Evolutionary conservation across 257 asterid species (phyloP), one percentile per base, ranked within the genome.

Genomic region (Przewalskia tangutica): DNA sequence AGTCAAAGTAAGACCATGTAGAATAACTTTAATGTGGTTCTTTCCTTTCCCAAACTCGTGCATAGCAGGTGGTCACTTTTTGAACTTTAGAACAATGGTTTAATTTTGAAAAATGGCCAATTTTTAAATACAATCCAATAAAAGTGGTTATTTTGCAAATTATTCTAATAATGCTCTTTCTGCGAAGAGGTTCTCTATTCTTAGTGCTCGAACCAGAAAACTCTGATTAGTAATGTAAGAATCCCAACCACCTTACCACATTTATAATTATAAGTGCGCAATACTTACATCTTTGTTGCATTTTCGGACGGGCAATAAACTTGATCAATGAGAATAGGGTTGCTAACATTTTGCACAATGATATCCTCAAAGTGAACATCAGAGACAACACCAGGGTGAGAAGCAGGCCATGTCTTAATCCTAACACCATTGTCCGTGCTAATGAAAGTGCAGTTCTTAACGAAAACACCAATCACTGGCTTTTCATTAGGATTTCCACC

Each of bases 241-340:
- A 65, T 65, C n/a, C n/a, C 12, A 27, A 63, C 5, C 4, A 63
- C n/a, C 7, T 8, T 1, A 13, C 18, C 16, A 20, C 17, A 62
- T 3, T 23, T 2, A 11, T 59, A 59, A 18, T 16, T 59, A 65
- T 59, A 13, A 66, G 76, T n/a, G 17, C 1, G 4, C 1, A 0
- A 68, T 4, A 67, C 82, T 80, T 80, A 84, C 84, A n/a, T 79
- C 34, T 36, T 53, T 77, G 20, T 76, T 32, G 85, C 90, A 83
- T 53, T 81, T 63, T 76, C 60, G 23, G 70, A 50, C 2, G 88
- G 85, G 60, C 86, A 82, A n/a, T 88, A 88, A 5, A 85, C 83
- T 42, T 88, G 90, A 75, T 88, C 90, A 8, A 88, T 73, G 48
- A 84, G 4, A 7, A 88, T 18, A 17, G 88, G 89, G 6, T 81